Base-by-base conservation (phyloP, 345 rosid genomes). In the Syzygium grande region DNA sequence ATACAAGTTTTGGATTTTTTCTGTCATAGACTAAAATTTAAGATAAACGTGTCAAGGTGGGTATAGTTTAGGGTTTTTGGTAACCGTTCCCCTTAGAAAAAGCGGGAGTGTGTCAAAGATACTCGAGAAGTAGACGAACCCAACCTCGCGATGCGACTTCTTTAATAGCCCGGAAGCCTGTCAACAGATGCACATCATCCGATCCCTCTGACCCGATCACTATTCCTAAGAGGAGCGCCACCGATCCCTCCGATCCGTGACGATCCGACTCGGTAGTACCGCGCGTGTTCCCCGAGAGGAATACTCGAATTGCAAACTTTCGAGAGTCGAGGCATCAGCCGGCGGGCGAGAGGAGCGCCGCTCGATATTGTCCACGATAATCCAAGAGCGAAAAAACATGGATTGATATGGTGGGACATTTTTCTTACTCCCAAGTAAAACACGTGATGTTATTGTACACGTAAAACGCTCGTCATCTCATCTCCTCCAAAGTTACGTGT, bases 401-500 rank as follows among this genome's bases (percentile, higher is more conserved):
- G 5, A 15, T 63, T 29, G 43, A 63, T 30, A 16, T 34, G 46
- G 4, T 3, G 22, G 43, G 6, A 30, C 41, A 30, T 30, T 8
- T 30, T 68, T 68, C 12, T 2, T 2, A 9, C 43, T 34, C 43
- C 23, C 5, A 0, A 16, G 11, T 4, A 16, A 30, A 30, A 7
- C 46, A 68, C 0, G 46, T 9, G 23, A 17, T 9, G 12, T 16
- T 34, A 16, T 68, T 19, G 17, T 8, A 34, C 46, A 17, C 12
- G 8, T n/a, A 16, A 41, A 4, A 4, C 25, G 3, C 22, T 30
- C 1, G 7, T 8, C 17, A 30, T 30, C 19, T 65, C 4, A 30
- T 30, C 78, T 8, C 0, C 1, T 65, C 11, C 22, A 27, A 59
- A 61, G 9, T 61, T n/a, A 5, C 2, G 1, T 0, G 9, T 61